phyloP scores from a whole-genome alignment of 129 eudicot genomes.

The Pulicaria dysenterica region DNA sequence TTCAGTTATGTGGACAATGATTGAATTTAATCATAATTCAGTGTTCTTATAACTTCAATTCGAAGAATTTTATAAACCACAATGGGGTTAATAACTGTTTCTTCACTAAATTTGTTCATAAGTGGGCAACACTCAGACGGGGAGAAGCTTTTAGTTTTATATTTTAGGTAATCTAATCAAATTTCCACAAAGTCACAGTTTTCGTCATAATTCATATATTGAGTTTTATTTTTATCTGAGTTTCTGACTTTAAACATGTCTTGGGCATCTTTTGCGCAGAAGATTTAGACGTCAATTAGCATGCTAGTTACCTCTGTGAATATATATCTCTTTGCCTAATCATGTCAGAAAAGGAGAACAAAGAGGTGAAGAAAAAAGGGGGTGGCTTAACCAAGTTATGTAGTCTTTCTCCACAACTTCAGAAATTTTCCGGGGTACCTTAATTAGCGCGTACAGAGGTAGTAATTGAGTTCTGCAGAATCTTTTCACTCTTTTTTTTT shows the following conservation, averaged over 20 bases:
- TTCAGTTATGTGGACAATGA: constrained; percentile 12
- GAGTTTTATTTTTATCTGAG: no score
- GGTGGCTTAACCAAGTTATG: constrained; percentile 78
- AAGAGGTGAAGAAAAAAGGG: constrained; percentile 68
- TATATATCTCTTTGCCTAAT: constrained; percentile 12
- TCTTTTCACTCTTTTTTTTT: neutral
- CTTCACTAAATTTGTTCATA: neutral
- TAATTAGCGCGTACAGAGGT: constrained; percentile 88
- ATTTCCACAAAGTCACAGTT: no score
- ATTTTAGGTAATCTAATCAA: no score
- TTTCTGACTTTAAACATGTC: constrained; percentile 6
- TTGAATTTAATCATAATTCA: neutral
- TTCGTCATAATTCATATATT: no score
- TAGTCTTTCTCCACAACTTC: constrained; percentile 85
- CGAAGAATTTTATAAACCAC: neutral
- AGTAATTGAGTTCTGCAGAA: no score
- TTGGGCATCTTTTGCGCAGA: constrained; percentile 9
- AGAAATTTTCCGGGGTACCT: constrained; percentile 70
- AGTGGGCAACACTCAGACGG: neutral
- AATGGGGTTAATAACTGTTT: constrained; percentile 1
- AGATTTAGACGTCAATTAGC: no score
- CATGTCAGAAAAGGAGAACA: constrained; percentile 56
- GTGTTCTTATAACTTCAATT: constrained; percentile 11
- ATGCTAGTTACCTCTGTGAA: neutral
- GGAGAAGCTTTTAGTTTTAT: no score